These are phyloP conservation scores for Claviceps purpurea DNA, from an alignment of 2,329 filamentous ascomycete species.

Conservation along the genomic window DNA sequence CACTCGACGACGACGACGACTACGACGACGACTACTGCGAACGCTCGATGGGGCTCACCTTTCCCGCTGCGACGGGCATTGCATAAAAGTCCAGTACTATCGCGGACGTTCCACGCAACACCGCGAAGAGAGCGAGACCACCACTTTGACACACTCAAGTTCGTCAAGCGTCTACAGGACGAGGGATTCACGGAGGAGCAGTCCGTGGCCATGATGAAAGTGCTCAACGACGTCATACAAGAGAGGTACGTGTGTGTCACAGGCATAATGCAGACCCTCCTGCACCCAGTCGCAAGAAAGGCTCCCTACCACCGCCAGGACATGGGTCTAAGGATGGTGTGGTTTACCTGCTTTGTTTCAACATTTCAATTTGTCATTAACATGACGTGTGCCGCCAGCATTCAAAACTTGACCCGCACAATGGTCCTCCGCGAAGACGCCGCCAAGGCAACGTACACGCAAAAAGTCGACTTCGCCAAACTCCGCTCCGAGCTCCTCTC, in stretches of 20 bases:
- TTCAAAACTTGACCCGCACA: constrained; percentile 91
- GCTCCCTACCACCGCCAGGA: no score
- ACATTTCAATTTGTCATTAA: neutral
- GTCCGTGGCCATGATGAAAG: constrained; percentile 95
- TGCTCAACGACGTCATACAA: constrained; percentile 91
- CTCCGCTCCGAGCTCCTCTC: constrained; percentile 87
- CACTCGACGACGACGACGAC: neutral
- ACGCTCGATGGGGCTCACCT: neutral
- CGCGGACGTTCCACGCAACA: constrained; percentile 55
- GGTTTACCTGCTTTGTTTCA: neutral
- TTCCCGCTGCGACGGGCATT: constrained; percentile 3
- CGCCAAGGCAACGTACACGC: constrained; percentile 63
- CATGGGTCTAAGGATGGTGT: no score
- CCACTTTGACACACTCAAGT: constrained; percentile 96
- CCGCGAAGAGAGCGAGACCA: constrained; percentile 53
- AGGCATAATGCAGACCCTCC: no score
- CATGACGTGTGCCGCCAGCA: constrained; percentile 34
- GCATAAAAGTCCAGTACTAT: constrained; percentile 12
- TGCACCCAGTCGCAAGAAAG: no score
- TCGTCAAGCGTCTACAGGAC: constrained; percentile 76
- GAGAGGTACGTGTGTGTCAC: constrained; percentile 47
- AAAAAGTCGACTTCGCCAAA: constrained; percentile 98
- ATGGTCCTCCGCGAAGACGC: constrained; percentile 96
- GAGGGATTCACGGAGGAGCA: constrained; percentile 96
- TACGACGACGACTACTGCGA: neutral